These are phyloP conservation scores for Debaryomycetaceae sp. DNA, from an alignment of 1,139 yeast species.

Conservation along the genomic window DNA sequence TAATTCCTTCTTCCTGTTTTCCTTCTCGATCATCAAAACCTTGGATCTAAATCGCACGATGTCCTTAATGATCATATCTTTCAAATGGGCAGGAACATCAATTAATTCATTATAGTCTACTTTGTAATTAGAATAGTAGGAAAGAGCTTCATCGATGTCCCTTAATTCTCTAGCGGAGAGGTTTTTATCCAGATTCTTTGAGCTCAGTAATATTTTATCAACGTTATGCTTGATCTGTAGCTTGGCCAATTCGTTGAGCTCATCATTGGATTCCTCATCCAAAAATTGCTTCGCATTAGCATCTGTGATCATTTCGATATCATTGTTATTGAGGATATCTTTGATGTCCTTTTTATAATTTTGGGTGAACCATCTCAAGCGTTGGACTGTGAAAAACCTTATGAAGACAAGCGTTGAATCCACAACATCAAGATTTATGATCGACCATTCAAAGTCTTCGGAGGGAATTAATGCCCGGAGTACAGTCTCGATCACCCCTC, in stretches of 20 bases:
- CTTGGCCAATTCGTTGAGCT: constrained; percentile 1
- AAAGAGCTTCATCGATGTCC: constrained; percentile 33
- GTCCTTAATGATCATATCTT: constrained; percentile 56
- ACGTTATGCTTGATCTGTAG: constrained; percentile 8
- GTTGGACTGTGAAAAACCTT: constrained; percentile 17
- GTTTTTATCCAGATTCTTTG: constrained; percentile 16
- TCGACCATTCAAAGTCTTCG: constrained; percentile 22
- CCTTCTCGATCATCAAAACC: constrained; percentile 56
- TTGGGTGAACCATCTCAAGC: constrained; percentile 12
- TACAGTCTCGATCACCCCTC: constrained; percentile 26
- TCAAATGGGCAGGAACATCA: constrained; percentile 59
- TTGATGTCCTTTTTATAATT: constrained; percentile 1
- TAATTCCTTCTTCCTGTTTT: constrained; percentile 50
- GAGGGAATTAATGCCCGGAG: constrained; percentile 12
- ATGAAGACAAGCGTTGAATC: constrained; percentile 27
- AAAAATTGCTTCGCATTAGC: constrained; percentile 2
- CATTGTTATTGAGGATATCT: neutral
- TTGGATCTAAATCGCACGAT: constrained; percentile 61
- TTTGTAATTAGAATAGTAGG: constrained; percentile 42
- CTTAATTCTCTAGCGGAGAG: constrained; percentile 25
- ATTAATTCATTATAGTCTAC: constrained; percentile 59
- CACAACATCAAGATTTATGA: constrained; percentile 22
- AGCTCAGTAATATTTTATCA: constrained; percentile 16
- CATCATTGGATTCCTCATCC: neutral
- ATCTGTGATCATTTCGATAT: constrained; percentile 3